phyloP scores from a whole-genome alignment of 2,329 filamentous ascomycete genomes.

The Bisporella sp. region DNA sequence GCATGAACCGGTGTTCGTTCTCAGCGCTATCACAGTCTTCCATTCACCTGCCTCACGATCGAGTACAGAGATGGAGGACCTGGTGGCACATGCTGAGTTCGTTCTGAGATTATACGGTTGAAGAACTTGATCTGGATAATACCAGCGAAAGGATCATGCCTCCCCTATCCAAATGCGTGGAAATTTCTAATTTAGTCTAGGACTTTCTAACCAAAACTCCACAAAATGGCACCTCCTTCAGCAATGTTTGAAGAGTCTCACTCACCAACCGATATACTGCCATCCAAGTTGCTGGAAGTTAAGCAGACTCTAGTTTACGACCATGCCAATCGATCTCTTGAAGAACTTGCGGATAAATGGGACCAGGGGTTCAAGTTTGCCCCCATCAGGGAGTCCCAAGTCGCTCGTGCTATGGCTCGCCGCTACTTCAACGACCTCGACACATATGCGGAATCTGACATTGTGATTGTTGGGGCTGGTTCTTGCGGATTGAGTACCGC shows the following conservation, averaged over 20 bases:
- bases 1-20: constrained; percentile 62
- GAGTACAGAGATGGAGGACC: constrained; percentile 17
- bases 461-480: constrained; percentile 88
- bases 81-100: constrained; percentile 26
- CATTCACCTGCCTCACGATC: constrained; percentile 22
- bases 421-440: constrained; percentile 91
- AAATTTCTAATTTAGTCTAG: constrained; percentile 35
- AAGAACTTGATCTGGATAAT: constrained; percentile 97
- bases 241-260: constrained; percentile 47
- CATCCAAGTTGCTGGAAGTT: constrained; percentile 39
- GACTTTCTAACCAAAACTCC: constrained; percentile 27
- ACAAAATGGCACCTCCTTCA: constrained; percentile 72
- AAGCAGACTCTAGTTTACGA: constrained; percentile 40
- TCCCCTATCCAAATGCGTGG: constrained; percentile 36
- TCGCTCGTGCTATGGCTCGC: constrained; percentile 87
- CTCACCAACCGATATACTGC: constrained; percentile 27
- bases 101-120: constrained; percentile 85
- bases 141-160: constrained; percentile 99
- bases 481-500: constrained; percentile 81
- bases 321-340: constrained; percentile 36
- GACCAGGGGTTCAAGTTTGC: constrained; percentile 66
- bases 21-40: constrained; percentile 23
- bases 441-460: constrained; percentile 83
- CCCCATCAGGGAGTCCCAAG: constrained; percentile 85
- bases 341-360: constrained; percentile 70